Conservation (phyloP, 140 eudicot species). For the Bidens hawaiensis region DNA sequence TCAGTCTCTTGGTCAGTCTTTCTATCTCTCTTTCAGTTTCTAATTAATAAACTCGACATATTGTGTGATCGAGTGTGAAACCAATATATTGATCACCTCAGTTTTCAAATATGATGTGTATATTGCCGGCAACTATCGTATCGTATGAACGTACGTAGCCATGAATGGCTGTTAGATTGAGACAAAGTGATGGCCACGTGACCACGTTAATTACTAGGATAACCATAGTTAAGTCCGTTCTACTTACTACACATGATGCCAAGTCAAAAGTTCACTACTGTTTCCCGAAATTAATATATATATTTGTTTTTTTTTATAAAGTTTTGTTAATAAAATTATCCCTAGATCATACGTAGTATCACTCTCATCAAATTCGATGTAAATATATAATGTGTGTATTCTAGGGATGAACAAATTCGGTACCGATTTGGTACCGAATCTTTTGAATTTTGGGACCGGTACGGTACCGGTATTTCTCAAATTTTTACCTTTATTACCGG, state of each 20-base stretch:
- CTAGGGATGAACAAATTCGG: no score
- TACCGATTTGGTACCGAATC: no score
- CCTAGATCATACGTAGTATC: neutral
- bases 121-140: neutral
- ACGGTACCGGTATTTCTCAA: no score
- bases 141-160: neutral
- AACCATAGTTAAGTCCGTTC: slow-evolving; percentile 10
- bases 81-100: neutral
- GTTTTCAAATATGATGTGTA: neutral
- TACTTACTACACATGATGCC: slow-evolving; percentile 1
- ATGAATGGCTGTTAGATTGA: neutral
- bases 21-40: neutral
- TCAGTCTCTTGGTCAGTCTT: slow-evolving; percentile 45
- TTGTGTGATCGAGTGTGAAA: slow-evolving; percentile 17
- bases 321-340: no score
- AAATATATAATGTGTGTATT: neutral
- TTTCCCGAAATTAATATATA: neutral
- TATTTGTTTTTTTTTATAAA: no score
- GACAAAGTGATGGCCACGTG: slow-evolving; percentile 7
- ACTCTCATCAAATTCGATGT: neutral
- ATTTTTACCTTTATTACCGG: no score
- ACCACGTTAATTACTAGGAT: slow-evolving; percentile 24
- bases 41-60: neutral
- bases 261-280: slow-evolving; percentile 4
- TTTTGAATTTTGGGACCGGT: no score